Evolutionary conservation across 345 rosid species (phyloP).

Genomic region (Euphorbia lathyris): DNA sequence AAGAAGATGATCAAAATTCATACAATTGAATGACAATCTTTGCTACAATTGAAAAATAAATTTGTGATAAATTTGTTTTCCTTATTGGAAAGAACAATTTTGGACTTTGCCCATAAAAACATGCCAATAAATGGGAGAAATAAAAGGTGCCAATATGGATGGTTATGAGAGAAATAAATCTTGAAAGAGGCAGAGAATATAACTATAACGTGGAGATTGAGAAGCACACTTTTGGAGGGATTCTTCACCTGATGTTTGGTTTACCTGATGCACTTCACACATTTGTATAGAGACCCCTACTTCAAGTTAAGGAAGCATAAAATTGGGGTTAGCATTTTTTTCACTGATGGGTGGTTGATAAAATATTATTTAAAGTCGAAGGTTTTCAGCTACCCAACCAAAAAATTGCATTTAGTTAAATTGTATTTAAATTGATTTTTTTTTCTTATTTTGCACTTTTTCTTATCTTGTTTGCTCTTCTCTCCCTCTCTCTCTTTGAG

Average conservation of each 20-base stretch:
- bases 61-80: no score
- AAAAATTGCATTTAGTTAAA: background rate
- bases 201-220: background rate
- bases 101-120: background rate
- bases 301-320: background rate
- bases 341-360: background rate
- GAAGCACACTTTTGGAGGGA: background rate
- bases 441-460: no score
- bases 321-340: background rate
- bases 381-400: background rate
- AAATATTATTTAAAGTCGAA: background rate
- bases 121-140: background rate
- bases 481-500: background rate
- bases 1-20: background rate
- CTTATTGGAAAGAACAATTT: no score
- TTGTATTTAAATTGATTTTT: no score
- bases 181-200: background rate
- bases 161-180: background rate
- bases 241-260: background rate
- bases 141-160: background rate
- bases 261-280: background rate
- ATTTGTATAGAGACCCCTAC: background rate
- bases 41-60: no score
- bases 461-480: background rate
- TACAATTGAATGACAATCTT: background rate